Conservation (phyloP, 257 asterid genomes). For the Nicotiana otophora region DNA sequence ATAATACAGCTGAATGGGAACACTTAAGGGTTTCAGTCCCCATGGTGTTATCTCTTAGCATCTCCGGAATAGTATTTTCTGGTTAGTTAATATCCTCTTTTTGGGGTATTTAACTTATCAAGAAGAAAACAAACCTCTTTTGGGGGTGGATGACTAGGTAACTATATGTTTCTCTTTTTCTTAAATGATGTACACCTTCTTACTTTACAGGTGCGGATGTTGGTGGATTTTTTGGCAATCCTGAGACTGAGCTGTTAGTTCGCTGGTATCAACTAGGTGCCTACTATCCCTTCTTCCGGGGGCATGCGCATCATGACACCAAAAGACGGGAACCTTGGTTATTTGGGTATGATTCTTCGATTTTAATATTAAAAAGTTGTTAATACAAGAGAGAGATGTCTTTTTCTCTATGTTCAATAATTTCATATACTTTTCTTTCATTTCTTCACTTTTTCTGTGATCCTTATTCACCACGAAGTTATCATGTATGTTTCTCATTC, state of each 20-base stretch:
- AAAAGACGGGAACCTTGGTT: conserved; percentile 97
- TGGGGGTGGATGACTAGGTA: neutral
- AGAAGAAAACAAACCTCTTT: no score
- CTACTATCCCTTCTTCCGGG: conserved; percentile 95
- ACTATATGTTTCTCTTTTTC: conserved; percentile 5
- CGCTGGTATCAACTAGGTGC: conserved; percentile 99
- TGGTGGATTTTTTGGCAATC: conserved; percentile 99
- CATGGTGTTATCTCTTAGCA: conserved; percentile 88
- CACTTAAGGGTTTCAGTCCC: conserved; percentile 89
- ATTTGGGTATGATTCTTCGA: conserved; percentile 64
- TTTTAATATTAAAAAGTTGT: conserved; percentile 5
- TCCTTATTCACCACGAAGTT: no score
- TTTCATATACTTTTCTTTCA: no score
- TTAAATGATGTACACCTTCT: conserved; percentile 11
- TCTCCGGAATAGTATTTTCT: conserved; percentile 80
- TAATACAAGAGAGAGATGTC: neutral
- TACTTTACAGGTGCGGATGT: conserved; percentile 75
- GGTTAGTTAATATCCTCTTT: conserved; percentile 43
- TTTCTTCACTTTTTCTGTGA: no score
- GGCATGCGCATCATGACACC: conserved; percentile 98
- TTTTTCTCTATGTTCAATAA: no score
- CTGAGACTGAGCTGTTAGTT: conserved; percentile 79
- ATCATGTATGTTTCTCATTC: neutral
- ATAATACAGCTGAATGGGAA: conserved; percentile 95
- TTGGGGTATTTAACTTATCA: neutral